phyloP scores from a whole-genome alignment of 441 rosid species.

The Populus hybrid region DNA sequence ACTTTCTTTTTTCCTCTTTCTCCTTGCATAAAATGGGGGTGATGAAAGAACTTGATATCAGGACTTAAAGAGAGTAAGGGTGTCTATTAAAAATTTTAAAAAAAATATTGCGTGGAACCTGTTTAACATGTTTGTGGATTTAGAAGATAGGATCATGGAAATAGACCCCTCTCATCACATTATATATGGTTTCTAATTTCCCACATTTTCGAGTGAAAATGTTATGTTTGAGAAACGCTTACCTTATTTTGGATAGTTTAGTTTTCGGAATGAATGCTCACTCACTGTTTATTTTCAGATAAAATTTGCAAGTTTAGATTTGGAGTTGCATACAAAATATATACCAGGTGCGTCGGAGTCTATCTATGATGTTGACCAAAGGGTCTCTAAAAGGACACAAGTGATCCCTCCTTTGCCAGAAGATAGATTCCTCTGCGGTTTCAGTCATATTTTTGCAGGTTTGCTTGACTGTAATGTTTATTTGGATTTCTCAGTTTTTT shows the following conservation, averaged over 20 bases:
- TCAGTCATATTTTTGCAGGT: conserved; percentile 91
- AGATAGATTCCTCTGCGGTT: conserved; percentile 86
- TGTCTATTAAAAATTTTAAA: neutral
- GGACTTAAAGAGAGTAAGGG: neutral
- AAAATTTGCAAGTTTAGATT: conserved; percentile 67
- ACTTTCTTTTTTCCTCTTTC: neutral
- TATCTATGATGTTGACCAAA: conserved; percentile 72
- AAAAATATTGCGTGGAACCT: neutral
- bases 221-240: neutral
- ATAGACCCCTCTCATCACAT: neutral
- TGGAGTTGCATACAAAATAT: conserved; percentile 79
- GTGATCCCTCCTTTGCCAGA: conserved; percentile 78
- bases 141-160: too few species aligned
- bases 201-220: neutral
- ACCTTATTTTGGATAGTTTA: neutral
- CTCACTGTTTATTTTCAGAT: conserved; percentile 37
- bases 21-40: neutral
- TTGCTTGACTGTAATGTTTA: conserved; percentile 10
- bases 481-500: neutral
- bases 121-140: neutral
- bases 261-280: neutral
- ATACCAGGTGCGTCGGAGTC: conserved; percentile 72
- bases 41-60: neutral
- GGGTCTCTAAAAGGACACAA: conserved; percentile 65
- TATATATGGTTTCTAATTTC: neutral